These are phyloP conservation scores for Dendrobium chrysotoxum DNA, from an alignment of 106 monocot genomes.

Conservation along the genomic window DNA sequence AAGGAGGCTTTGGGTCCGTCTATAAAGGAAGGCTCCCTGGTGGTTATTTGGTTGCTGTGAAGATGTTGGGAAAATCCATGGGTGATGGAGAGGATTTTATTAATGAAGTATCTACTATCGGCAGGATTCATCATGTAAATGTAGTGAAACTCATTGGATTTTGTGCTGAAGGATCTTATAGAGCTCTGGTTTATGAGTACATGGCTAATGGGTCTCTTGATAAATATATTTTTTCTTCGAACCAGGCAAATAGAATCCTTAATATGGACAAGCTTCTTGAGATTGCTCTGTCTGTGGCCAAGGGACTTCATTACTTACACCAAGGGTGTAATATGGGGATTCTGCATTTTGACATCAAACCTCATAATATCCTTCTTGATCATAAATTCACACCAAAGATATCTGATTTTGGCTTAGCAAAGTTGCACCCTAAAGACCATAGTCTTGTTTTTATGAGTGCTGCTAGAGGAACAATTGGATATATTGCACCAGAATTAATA, in stretches of 20 bases:
- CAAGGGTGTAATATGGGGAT: slow-evolving; percentile 9
- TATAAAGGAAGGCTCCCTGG: background rate
- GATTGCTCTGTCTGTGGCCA: slow-evolving; percentile 5
- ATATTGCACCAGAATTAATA: slow-evolving; percentile 6
- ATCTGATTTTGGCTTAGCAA: slow-evolving; percentile 6
- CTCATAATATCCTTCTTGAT: background rate
- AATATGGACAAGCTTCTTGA: slow-evolving; percentile 9
- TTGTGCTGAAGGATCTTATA: no score
- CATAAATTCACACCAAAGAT: slow-evolving; percentile 12
- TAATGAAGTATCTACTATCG: no score
- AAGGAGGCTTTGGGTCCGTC: no score
- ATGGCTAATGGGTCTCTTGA: slow-evolving; percentile 9
- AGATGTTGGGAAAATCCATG: background rate
- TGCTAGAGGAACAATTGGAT: background rate
- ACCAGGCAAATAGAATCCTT: background rate
- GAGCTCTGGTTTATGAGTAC: slow-evolving; percentile 4
- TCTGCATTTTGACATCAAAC: slow-evolving; percentile 15
- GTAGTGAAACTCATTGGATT: no score
- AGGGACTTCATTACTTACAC: slow-evolving; percentile 12
- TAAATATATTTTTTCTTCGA: slow-evolving; percentile 1
- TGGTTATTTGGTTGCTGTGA: background rate
- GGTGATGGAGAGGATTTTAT: background rate
- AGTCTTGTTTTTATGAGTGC: background rate
- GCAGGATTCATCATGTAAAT: no score
- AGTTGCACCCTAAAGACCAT: background rate